Evolutionary conservation across 805 yeast species (phyloP), one percentile per base, ranked within the genome.

Genomic region (Candida bentonensis): DNA sequence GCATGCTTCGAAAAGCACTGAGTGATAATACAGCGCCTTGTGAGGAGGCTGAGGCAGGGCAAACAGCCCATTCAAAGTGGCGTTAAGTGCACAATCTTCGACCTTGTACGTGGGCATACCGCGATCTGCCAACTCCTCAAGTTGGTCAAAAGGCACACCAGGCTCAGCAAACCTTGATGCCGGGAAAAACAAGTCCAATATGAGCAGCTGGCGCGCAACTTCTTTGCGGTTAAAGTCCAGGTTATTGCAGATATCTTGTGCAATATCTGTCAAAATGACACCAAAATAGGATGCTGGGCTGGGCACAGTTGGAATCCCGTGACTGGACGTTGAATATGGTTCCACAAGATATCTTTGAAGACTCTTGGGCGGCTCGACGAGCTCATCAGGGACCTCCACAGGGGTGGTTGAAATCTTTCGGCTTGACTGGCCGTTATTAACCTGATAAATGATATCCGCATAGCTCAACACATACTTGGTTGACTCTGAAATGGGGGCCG

Each of bases 151-250:
- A 0, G 94, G 74, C 2, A 81, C 73, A 28, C 94, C 94, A 1
- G 92, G 75, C 39, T 73, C 72, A 1, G 85, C 74, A 61, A 83
- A 82, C n/a, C 70, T 54, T 33, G 73, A 73, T 9, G 75, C 69
- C 49, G 74, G 70, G 66, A 87, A 87, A 54, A 78, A 88, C 44
- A 74, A 60, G 54, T 82, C 87, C 45, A 92, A 63, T 4, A 79
- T 74, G 23, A 85, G 71, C 39, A 92, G 72, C 60, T 87, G 96
- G 49, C 83, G 77, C 0, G 95, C 79, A 7, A 85, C 94, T 50
- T 84, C 92, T 40, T 75, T 76, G 56, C 95, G 79, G 64, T 92
- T 92, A 68, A 85, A 92, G 51, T 88, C 94, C 66, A 89, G 65
- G 52, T 81, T 77, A 48, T 81, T 78, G 44, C 88, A 73, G 25